Evolutionary conservation across 768 basidiomycete genomes (phyloP).

Genomic region (Termitomyces sp.): DNA sequence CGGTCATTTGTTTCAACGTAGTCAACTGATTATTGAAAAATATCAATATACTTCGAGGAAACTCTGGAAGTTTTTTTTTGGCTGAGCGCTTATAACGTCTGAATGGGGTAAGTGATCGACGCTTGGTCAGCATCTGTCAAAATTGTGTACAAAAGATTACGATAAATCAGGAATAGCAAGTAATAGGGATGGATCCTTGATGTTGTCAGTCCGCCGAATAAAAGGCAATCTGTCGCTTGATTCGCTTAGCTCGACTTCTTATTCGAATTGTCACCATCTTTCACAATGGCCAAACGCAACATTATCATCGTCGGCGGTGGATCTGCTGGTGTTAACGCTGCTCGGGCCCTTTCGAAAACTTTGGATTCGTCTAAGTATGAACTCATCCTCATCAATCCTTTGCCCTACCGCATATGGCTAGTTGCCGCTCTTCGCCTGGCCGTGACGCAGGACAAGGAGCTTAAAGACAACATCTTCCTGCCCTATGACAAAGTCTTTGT

Average conservation of each 20-base stretch:
- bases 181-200: neutral
- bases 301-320: conserved; percentile 52
- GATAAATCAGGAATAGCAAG: neutral
- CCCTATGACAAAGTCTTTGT: conserved; percentile 49
- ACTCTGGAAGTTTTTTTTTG: neutral
- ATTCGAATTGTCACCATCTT: neutral
- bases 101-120: neutral
- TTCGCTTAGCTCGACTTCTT: neutral
- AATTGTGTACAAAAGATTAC: neutral
- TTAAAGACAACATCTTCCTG: conserved; percentile 42
- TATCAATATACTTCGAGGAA: too few relatives aligned
- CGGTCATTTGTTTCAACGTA: too few relatives aligned
- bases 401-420: conserved; percentile 44
- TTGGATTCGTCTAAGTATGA: conserved; percentile 44
- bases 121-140: neutral
- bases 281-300: conserved; percentile 15
- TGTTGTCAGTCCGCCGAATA: neutral
- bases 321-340: conserved; percentile 44
- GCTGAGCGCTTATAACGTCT: neutral
- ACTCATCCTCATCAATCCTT: conserved; percentile 49
- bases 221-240: neutral
- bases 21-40: too few relatives aligned
- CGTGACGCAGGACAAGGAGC: conserved; percentile 35
- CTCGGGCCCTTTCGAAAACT: conserved; percentile 40
- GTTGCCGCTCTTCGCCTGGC: conserved; percentile 48